Conservation (phyloP, 139 green algal genomes). For the Micractinium sp. region DNA sequence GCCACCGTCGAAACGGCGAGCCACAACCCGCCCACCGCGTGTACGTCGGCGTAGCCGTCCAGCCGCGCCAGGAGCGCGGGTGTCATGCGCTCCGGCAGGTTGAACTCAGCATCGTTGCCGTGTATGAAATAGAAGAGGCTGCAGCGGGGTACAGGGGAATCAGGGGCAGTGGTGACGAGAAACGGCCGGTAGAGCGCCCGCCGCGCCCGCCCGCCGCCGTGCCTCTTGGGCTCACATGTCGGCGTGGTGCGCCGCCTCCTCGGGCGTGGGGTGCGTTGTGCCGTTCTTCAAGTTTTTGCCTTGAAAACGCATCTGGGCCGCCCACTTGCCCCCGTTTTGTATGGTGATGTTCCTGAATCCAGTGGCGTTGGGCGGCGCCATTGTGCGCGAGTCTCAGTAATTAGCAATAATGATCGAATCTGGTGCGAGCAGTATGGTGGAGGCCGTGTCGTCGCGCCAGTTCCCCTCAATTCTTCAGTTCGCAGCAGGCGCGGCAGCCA, state of each 20-base stretch:
- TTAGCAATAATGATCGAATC: too few species aligned
- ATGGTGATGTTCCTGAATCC: neutral
- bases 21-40: neutral
- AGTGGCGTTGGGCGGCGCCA: neutral
- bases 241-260: constrained; percentile 15
- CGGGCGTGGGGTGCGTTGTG: neutral
- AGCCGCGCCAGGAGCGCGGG: neutral
- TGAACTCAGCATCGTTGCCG: constrained; percentile 2
- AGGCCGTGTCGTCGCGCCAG: too few species aligned
- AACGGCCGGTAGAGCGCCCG: neutral
- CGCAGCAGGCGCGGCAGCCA: too few species aligned
- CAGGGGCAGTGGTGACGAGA: neutral
- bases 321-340: neutral
- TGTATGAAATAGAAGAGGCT: neutral
- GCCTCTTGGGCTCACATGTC: neutral
- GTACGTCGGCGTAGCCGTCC: neutral
- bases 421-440: too few species aligned
- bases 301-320: neutral
- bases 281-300: neutral
- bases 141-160: neutral
- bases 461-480: too few species aligned
- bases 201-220: neutral
- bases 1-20: neutral
- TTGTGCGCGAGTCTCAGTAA: neutral
- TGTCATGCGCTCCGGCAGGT: constrained; percentile 23